Conservation (phyloP, 306 rosid genomes). For the Castanea crenata region DNA sequence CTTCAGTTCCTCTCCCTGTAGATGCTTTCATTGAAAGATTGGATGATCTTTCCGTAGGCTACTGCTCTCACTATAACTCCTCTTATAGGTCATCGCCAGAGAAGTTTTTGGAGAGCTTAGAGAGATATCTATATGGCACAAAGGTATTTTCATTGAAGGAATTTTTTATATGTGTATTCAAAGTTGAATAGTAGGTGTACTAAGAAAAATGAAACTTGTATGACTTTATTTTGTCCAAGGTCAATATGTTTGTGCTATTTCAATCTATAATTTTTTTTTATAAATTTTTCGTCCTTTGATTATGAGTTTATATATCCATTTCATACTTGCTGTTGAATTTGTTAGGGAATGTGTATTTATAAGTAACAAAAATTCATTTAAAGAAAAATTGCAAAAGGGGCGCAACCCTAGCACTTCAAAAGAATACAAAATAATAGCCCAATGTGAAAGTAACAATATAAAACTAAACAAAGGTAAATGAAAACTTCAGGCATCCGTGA, state of each 20-base stretch:
- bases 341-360: not conserved
- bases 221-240: not conserved
- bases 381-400: too few species aligned
- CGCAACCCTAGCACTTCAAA: too few species aligned
- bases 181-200: not conserved
- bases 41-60: constrained; percentile 83
- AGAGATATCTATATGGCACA: constrained; percentile 60
- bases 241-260: not conserved
- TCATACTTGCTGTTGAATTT: not conserved
- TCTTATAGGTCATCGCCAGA: constrained; percentile 61
- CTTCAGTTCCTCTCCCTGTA: constrained; percentile 89
- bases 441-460: too few species aligned
- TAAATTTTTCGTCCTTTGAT: not conserved
- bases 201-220: not conserved
- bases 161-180: not conserved
- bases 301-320: not conserved
- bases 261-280: not conserved
- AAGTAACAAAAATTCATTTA: too few species aligned
- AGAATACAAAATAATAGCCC: too few species aligned
- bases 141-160: constrained; percentile 45
- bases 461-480: too few species aligned
- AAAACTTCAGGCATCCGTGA: too few species aligned
- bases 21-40: constrained; percentile 71
- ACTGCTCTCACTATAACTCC: constrained; percentile 66
- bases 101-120: constrained; percentile 68